Percentiles rank a stretch among this genome's conserved stretches.
Conservation (phyloP, 768 basidiomycete species). For the Pisolithus sp. region DNA sequence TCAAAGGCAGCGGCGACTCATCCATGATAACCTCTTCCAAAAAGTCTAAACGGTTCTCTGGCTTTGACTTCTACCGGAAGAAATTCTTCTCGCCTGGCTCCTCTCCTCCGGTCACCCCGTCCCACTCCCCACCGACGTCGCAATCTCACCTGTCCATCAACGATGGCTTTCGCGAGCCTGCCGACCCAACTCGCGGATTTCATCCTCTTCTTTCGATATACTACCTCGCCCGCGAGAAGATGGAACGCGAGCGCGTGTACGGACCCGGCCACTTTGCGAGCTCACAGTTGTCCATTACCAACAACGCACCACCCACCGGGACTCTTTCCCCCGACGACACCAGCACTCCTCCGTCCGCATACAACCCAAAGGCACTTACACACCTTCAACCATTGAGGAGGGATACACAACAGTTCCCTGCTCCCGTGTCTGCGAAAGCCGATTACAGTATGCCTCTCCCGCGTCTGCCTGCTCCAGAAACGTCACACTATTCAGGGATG, state of each 20-base stretch:
- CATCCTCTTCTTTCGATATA: constrained; percentile 96
- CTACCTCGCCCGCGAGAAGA: constrained; percentile 91
- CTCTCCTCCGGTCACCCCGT: constrained; percentile 46
- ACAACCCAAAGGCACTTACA: constrained; percentile 24
- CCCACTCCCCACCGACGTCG: constrained; percentile 56
- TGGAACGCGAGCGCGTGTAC: constrained; percentile 90
- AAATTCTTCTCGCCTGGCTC: constrained; percentile 67
- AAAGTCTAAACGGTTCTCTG: constrained; percentile 85
- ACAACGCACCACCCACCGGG: constrained; percentile 21
- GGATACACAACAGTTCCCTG: constrained; percentile 19
- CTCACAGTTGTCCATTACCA: constrained; percentile 66
- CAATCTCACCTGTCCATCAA: constrained; percentile 47
- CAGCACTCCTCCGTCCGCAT: constrained; percentile 8
- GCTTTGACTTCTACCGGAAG: constrained; percentile 88
- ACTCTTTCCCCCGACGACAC: constrained; percentile 14
- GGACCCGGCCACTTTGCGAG: constrained; percentile 91
- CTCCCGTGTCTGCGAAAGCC: constrained; percentile 37
- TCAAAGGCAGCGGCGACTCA: constrained; percentile 28
- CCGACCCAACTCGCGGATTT: constrained; percentile 88
- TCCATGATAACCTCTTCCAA: constrained; percentile 39
- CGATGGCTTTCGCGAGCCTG: constrained; percentile 43
- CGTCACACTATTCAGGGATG: constrained; percentile 75
- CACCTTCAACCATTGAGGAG: constrained; percentile 29
- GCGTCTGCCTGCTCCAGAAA: constrained; percentile 72
- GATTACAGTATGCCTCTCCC: constrained; percentile 84